phyloP scores from a whole-genome alignment of 768 basidiomycete species.

The Lanmaoa rubissima region DNA sequence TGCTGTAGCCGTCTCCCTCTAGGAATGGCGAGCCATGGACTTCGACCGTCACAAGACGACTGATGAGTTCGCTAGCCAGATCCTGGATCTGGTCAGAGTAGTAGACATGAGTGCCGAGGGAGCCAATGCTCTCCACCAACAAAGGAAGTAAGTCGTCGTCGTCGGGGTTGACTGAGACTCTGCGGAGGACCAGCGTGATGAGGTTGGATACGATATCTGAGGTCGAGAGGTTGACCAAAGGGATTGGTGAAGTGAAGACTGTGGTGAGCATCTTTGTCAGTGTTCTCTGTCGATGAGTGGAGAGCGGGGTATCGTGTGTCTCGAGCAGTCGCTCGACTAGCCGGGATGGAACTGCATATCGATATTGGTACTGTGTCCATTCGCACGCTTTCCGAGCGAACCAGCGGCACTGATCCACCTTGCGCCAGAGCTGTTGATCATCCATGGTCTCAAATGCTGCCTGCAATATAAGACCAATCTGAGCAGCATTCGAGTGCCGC shows the following conservation, averaged over 20 bases:
- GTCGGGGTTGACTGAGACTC: conserved; percentile 56
- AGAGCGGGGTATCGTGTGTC: conserved; percentile 50
- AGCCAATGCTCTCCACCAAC: conserved; percentile 74
- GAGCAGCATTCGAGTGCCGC: conserved; percentile 71
- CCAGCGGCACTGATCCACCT: conserved; percentile 77
- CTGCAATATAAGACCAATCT: conserved; percentile 70
- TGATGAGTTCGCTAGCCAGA: conserved; percentile 78
- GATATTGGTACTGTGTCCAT: conserved; percentile 92
- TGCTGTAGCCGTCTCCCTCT: conserved; percentile 37
- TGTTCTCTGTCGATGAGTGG: conserved; percentile 53
- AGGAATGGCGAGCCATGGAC: conserved; percentile 52
- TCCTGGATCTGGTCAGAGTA: conserved; percentile 97
- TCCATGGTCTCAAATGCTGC: conserved; percentile 71
- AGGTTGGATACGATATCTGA: conserved; percentile 85
- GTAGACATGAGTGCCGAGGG: conserved; percentile 88
- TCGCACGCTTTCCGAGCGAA: conserved; percentile 72
- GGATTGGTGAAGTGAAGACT: conserved; percentile 78
- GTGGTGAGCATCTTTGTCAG: conserved; percentile 77
- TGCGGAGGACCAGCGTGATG: conserved; percentile 68
- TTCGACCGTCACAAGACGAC: conserved; percentile 70
- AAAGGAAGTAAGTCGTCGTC: conserved; percentile 67
- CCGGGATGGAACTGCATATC: conserved; percentile 84
- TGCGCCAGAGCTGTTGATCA: conserved; percentile 58
- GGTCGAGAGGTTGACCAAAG: conserved; percentile 86
- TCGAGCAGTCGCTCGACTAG: conserved; percentile 75